Conservation (phyloP, 331 rosid species). For the Saraca asoca region DNA sequence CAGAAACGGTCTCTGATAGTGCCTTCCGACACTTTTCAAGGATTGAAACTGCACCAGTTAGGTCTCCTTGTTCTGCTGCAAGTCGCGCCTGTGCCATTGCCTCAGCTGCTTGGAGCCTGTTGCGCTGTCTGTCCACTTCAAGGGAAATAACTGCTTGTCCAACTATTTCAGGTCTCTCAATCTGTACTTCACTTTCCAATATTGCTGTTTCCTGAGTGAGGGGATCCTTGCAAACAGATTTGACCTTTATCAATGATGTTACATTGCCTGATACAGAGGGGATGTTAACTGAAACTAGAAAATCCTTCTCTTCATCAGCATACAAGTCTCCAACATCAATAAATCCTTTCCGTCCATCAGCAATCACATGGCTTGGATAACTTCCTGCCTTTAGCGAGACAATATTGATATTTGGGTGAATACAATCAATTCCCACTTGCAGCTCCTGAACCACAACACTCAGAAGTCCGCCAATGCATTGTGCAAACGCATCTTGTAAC, state of each 20-base stretch:
- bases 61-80: constrained; percentile 81
- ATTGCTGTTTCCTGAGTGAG: constrained; percentile 61
- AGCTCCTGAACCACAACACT: constrained; percentile 91
- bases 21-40: constrained; percentile 76
- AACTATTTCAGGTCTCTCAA: constrained; percentile 59
- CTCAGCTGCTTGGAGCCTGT: constrained; percentile 90
- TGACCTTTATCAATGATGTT: constrained; percentile 75
- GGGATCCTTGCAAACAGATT: constrained; percentile 79
- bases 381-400: constrained; percentile 84
- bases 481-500: constrained; percentile 97
- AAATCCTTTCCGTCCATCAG: constrained; percentile 57
- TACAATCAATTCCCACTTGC: constrained; percentile 74
- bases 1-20: constrained; percentile 62
- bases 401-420: constrained; percentile 48
- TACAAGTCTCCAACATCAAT: constrained; percentile 87
- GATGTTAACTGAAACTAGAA: constrained; percentile 73
- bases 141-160: constrained; percentile 64
- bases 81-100: constrained; percentile 82
- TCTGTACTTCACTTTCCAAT: constrained; percentile 65
- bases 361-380: constrained; percentile 69
- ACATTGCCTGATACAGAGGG: constrained; percentile 57
- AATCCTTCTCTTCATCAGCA: constrained; percentile 96
- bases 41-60: constrained; percentile 59
- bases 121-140: constrained; percentile 89
- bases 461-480: constrained; percentile 93